Evolutionary conservation across 2,329 filamentous ascomycete species (phyloP).

Genomic region (Aphanocladium album): DNA sequence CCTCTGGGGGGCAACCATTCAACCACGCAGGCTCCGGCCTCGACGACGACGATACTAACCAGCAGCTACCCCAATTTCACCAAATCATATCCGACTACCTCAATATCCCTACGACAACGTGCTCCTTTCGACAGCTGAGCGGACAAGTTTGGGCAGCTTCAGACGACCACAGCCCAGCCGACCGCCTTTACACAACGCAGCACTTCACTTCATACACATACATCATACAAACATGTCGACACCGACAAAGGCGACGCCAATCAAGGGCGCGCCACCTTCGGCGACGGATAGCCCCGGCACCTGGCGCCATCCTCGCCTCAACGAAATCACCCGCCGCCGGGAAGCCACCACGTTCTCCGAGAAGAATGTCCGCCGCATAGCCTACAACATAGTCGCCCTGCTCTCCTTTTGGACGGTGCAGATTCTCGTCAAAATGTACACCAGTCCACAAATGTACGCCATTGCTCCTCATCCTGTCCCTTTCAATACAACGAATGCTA

Average conservation of each 20-base stretch:
- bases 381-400: conserved; percentile 58
- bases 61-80: background rate
- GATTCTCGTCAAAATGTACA: conserved; percentile 29
- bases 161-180: background rate
- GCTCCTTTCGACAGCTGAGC: background rate
- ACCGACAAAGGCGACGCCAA: conserved; percentile 31
- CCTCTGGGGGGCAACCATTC: background rate
- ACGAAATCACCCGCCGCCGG: conserved; percentile 80
- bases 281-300: conserved; percentile 61
- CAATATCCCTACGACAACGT: background rate
- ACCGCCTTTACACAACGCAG: conserved; percentile 12
- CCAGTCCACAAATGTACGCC: conserved; percentile 36
- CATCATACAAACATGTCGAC: conserved; percentile 24
- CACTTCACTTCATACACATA: conserved; percentile 3
- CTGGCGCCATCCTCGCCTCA: conserved; percentile 85
- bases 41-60: conserved; percentile 11
- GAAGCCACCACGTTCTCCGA: conserved; percentile 74
- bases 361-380: conserved; percentile 65
- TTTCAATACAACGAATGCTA: background rate
- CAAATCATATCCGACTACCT: background rate
- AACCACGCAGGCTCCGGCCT: conserved; percentile 11
- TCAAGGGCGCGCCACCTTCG: conserved; percentile 35
- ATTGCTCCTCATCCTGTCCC: background rate
- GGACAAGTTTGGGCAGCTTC: background rate
- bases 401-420: conserved; percentile 34